Percentiles rank a stretch among this genome's conserved stretches.
phyloP scores from a whole-genome alignment of 202 grass and related monocot species.

The Digitaria exilis region DNA sequence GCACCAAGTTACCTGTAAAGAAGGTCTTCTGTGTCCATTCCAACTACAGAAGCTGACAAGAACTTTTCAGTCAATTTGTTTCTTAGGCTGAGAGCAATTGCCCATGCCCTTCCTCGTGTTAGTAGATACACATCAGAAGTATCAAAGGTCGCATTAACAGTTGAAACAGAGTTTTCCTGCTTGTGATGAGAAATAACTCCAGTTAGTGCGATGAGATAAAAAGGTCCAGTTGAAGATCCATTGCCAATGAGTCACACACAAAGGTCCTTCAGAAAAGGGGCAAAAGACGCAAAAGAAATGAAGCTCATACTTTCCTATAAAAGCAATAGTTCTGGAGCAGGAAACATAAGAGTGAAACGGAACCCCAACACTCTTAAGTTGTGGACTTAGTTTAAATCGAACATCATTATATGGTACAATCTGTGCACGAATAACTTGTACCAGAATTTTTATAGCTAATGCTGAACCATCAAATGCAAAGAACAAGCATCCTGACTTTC shows the following conservation, averaged over 20 bases:
- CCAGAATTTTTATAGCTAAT: slow-evolving; percentile 6
- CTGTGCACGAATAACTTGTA: slow-evolving; percentile 13
- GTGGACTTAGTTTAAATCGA: not conserved
- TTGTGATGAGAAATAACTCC: slow-evolving; percentile 30
- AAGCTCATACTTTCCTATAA: slow-evolving; percentile 1
- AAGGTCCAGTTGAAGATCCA: not conserved
- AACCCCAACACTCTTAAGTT: not conserved
- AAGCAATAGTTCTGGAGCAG: not conserved
- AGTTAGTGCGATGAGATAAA: slow-evolving; percentile 34
- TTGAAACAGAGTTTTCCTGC: slow-evolving; percentile 60
- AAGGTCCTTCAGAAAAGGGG: not conserved
- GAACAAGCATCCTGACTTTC: not conserved
- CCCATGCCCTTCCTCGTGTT: slow-evolving; percentile 79
- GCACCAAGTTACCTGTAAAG: slow-evolving; percentile 71
- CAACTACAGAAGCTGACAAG: slow-evolving; percentile 55
- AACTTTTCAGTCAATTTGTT: slow-evolving; percentile 64
- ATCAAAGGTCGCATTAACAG: slow-evolving; percentile 28
- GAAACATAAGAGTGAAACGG: not conserved
- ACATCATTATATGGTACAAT: slow-evolving; percentile 6
- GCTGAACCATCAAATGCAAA: not conserved
- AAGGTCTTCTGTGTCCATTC: slow-evolving; percentile 66
- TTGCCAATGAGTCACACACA: slow-evolving; percentile 7
- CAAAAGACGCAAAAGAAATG: not conserved
- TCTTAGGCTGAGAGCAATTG: slow-evolving; percentile 66
- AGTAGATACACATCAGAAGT: slow-evolving; percentile 55